Percentiles rank a stretch among this genome's conserved stretches.
Conservation (phyloP, 2,329 filamentous ascomycete genomes). For the Dryadomyces quercivorus region DNA sequence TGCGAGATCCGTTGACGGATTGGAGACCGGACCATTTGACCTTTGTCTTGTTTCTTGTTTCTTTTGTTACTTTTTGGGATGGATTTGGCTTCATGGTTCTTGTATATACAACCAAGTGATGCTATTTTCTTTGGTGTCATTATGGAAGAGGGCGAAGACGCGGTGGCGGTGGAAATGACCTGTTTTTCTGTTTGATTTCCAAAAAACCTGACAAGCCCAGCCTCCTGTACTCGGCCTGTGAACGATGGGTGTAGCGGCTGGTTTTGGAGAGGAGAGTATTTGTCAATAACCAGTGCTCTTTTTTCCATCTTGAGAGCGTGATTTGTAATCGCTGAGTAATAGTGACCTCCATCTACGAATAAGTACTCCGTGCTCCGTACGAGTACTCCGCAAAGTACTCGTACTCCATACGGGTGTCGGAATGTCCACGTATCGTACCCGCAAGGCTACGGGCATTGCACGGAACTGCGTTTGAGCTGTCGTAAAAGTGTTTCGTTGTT, state of each 20-base stretch:
- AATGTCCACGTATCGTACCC: too few relatives aligned
- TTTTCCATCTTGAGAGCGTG: background rate
- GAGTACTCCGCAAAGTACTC: too few relatives aligned
- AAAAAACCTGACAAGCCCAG: background rate
- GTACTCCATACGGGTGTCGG: too few relatives aligned
- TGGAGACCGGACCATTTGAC: background rate
- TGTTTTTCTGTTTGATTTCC: background rate
- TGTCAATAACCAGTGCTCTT: background rate
- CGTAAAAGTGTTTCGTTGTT: too few relatives aligned
- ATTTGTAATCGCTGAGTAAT: too few relatives aligned
- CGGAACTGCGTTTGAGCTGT: too few relatives aligned
- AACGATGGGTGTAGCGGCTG: background rate
- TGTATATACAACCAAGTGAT: slow-evolving; percentile 2
- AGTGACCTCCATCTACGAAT: too few relatives aligned
- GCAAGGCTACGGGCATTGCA: too few relatives aligned
- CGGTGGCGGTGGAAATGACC: background rate
- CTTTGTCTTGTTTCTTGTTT: background rate
- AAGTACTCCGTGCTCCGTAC: too few relatives aligned
- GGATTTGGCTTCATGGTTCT: background rate
- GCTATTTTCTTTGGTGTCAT: background rate
- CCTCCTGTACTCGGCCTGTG: background rate
- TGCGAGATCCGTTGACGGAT: background rate
- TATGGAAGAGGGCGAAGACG: background rate
- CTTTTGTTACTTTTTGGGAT: background rate
- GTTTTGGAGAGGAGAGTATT: background rate